Evolutionary conservation across 2,329 filamentous ascomycete genomes (phyloP), one percentile per base, ranked within the genome.

Genomic region (Phymatotrichopsis omnivora): DNA sequence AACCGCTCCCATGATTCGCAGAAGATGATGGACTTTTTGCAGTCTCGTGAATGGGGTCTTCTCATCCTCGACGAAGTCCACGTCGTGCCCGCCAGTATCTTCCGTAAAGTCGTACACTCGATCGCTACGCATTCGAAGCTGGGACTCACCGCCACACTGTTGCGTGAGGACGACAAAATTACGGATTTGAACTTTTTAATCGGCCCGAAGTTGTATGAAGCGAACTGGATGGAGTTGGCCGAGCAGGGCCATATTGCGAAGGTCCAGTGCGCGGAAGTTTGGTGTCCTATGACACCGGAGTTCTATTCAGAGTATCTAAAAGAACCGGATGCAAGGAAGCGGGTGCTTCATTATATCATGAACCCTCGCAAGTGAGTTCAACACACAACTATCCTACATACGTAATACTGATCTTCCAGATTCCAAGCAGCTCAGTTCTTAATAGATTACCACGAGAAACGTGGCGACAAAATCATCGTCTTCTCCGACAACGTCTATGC

Each of bases 281-380:
- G 91, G 91, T 98, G 91, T 61, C 86, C 89, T 2, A 98, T 98
- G 91, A 93, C 91, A 0, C 91, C 87, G 0, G 91, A 98, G 58
- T 98, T 98, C 62, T 96, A 95, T 63, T 81, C 85, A 14, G 85
- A 96, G 62, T 98, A 96, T 65, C 74, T 96, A 49, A 71, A 75
- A 43, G 75, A 76, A 51, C 78, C 77, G 10, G 76, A 76, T 12
- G 71, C 56, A 3, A 40, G 78, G 51, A 82, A 82, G 62, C 71
- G 75, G 25, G 72, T 73, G 7, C 64, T 85, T 5, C 74, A 96
- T 2, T 95, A 91, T 58, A 93, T 93, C 55, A 96, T 98, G 87
- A 98, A 98, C 59, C 91, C 91, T 1, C 75, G 81, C 56, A 98
- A 98, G 64, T 94, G 27, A 34, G 51, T 35, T n/a, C n/a, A n/a